These are phyloP conservation scores for Brassica napus DNA, from an alignment of 345 rosid species.

Conservation along the genomic window Da-Ae NC_063451.1:32522501-32523000, in stretches of 20 bases:
- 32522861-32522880: neutral
- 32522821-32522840: neutral
- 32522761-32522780: constrained; percentile 4
- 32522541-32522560: neutral
- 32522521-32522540: neutral
- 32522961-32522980: neutral
- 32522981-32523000: neutral
- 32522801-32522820: neutral
- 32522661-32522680: neutral
- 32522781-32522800: constrained; percentile 11
- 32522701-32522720: constrained; percentile 17
- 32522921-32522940: neutral
- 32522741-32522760: constrained; percentile 9
- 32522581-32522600: neutral
- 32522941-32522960: neutral
- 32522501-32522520: constrained; percentile 6
- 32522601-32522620: neutral
- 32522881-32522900: constrained; percentile 12
- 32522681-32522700: constrained; percentile 16
- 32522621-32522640: constrained; percentile 5
- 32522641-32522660: neutral
- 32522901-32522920: constrained; percentile 3
- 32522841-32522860: neutral
- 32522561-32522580: neutral
- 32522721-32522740: constrained; percentile 2